Evolutionary conservation across 345 rosid species (phyloP).

Genomic region (Salix arbutifolia): DNA sequence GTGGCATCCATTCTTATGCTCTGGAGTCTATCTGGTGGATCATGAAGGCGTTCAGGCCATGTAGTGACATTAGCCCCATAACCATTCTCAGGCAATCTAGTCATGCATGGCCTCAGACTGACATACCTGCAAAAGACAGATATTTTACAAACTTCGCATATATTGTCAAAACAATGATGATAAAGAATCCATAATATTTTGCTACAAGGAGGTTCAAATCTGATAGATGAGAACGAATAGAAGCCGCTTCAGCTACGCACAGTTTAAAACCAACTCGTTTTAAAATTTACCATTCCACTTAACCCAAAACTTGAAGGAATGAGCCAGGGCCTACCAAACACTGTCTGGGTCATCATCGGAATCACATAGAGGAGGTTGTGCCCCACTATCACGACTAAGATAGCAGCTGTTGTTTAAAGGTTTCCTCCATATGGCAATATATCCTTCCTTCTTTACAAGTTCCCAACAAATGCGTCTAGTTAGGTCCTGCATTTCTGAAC

Average conservation of each 20-base stretch:
- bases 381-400: constrained; percentile 33
- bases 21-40: constrained; percentile 56
- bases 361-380: constrained; percentile 48
- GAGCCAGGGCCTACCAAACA: constrained; percentile 43
- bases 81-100: constrained; percentile 45
- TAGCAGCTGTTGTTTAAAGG: constrained; percentile 62
- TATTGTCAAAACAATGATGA: no score
- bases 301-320: not conserved
- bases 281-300: not conserved
- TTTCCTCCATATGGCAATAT: constrained; percentile 58
- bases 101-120: constrained; percentile 47
- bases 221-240: not conserved
- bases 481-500: constrained; percentile 55
- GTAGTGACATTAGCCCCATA: constrained; percentile 50
- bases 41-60: constrained; percentile 63
- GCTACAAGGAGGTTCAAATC: not conserved
- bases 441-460: constrained; percentile 54
- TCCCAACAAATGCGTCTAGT: constrained; percentile 53
- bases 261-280: not conserved
- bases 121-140: constrained; percentile 40
- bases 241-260: not conserved
- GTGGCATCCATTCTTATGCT: constrained; percentile 57
- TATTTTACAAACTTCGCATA: not conserved
- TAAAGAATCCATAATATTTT: no score
- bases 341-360: constrained; percentile 48